Evolutionary conservation across 139 green algal species (phyloP).

Genomic region (Chlorella sp.): DNA sequence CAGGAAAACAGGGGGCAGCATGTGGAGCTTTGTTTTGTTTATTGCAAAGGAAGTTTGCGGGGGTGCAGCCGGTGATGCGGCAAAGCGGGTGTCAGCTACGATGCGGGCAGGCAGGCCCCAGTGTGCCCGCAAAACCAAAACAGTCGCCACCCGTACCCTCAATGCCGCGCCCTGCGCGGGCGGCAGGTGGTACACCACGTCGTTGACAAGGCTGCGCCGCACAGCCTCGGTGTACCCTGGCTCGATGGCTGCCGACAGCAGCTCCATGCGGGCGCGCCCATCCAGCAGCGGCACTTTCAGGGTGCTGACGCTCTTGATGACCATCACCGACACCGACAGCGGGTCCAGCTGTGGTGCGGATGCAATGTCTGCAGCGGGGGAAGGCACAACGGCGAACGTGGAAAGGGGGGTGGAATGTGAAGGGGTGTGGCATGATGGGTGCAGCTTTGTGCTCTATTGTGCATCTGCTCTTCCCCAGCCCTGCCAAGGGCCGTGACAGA

Average conservation of each 20-base stretch:
- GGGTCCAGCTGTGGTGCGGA: constrained; percentile 2
- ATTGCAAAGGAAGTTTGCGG: no score
- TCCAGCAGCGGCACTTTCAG: constrained; percentile 17
- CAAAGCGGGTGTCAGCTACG: background rate
- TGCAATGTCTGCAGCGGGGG: background rate
- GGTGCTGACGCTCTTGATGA: constrained; percentile 27
- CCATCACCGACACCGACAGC: constrained; percentile 28
- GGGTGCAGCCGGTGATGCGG: no score
- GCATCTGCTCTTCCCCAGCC: no score
- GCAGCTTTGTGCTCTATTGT: no score
- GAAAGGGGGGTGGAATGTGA: no score
- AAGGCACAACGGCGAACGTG: no score
- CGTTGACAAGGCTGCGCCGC: background rate
- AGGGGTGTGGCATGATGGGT: no score
- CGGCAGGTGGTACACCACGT: constrained; percentile 8
- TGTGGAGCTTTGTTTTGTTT: no score
- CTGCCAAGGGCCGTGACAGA: no score
- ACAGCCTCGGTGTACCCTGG: background rate
- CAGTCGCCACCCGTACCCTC: constrained; percentile 7
- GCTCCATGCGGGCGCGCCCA: background rate
- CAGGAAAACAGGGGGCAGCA: background rate
- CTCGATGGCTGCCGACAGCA: constrained; percentile 4
- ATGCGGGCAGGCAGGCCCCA: background rate
- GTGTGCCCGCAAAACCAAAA: background rate
- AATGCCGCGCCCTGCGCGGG: background rate